Evolutionary conservation across 495 filamentous ascomycete species (phyloP).

Genomic region (Penicillium mononematosum): DNA sequence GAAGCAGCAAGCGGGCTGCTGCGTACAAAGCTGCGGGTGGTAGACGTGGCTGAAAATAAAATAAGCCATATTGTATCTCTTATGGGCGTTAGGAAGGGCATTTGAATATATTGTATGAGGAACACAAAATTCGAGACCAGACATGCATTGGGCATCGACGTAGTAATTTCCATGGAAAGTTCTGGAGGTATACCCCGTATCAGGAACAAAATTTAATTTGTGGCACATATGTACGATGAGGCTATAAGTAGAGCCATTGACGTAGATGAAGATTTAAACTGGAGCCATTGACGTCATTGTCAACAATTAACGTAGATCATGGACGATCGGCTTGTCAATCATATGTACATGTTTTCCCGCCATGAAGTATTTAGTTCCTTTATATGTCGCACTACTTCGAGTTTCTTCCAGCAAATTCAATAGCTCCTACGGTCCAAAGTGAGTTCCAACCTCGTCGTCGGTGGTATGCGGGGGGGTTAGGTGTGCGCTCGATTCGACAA

Average conservation of each 20-base stretch:
- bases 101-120: constrained; percentile 16
- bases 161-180: too few species aligned
- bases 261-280: neutral
- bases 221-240: too few species aligned
- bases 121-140: constrained; percentile 4
- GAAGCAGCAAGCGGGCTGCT: constrained; percentile 57
- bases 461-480: neutral
- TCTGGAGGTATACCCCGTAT: neutral
- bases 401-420: neutral
- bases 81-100: constrained; percentile 26
- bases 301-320: neutral
- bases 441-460: neutral
- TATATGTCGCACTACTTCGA: neutral
- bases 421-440: neutral
- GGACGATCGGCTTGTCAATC: neutral
- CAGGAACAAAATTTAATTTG: neutral
- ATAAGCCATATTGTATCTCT: constrained; percentile 21
- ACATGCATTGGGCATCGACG: neutral
- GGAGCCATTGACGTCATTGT: constrained; percentile 4
- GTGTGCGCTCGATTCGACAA: neutral
- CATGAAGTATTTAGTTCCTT: neutral
- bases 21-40: constrained; percentile 64
- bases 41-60: constrained; percentile 34
- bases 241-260: neutral
- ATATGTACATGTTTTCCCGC: neutral